Evolutionary conservation across 805 yeast genomes (phyloP), one percentile per base, ranked within the genome.

Genomic region (Lachancea thermotolerans): DNA sequence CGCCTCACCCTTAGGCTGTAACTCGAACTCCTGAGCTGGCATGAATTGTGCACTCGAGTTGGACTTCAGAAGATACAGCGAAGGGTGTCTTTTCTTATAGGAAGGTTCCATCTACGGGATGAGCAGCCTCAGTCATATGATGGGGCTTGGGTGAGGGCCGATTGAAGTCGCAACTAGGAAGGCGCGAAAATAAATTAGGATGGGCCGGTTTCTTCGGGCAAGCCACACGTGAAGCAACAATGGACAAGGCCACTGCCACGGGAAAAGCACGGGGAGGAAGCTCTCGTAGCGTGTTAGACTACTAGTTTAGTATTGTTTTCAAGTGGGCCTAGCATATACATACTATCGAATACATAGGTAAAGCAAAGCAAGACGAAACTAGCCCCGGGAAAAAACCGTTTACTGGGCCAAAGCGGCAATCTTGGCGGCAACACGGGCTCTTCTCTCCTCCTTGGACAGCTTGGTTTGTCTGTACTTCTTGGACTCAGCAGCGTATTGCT

Each of bases 401-500:
- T 59, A 60, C 55, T 59, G 54, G 45, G 85, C 76, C 84, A 83
- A 85, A 71, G 82, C 89, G 71, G 93, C 95, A 72, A 93, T 89
- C 88, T 88, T 91, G 72, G 83, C 86, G 69, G 81, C 88, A 72
- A 93, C 79, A 70, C 79, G 84, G 64, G 85, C 96, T 62, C 76
- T 70, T 79, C 95, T 85, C 82, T 93, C 86, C 68, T 79, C 98
- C 68, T 68, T 80, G 77, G 98, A 80, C 74, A 91, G 82, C 79
- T 86, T 91, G 67, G 68, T 74, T 70, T 79, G 82, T 76, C 79
- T 83, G 96, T 73, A 86, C 79, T 91, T 88, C 82, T 83, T 85
- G 60, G 95, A 81, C 74, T 82, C 87, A 71, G 95, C 95, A 79
- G 95, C 95, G 81, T 88, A 91, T 78, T 90, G 93, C 71, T 82